Evolutionary conservation across 345 rosid species (phyloP).

Genomic region (Citrus trifoliata): DNA sequence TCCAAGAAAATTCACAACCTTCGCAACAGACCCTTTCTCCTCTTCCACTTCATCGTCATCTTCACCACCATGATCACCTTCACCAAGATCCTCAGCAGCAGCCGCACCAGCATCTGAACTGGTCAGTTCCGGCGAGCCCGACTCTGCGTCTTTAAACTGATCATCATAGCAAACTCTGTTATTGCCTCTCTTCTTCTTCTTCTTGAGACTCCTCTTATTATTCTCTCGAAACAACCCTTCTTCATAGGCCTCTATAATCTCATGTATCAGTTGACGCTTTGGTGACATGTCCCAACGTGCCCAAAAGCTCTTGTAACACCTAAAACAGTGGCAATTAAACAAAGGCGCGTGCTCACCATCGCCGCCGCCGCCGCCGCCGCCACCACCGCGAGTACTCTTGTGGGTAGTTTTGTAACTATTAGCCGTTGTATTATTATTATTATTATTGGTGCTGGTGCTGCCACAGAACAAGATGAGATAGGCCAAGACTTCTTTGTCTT

Average conservation of each 20-base stretch:
- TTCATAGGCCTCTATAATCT: constrained; percentile 42
- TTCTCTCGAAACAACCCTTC: constrained; percentile 21
- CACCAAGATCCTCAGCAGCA: background rate
- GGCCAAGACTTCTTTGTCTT: constrained; percentile 42
- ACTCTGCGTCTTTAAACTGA: background rate
- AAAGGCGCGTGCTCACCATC: constrained; percentile 18
- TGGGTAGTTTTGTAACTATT: background rate
- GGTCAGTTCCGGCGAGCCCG: background rate
- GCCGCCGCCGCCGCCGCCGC: constrained; percentile 1
- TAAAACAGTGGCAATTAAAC: constrained; percentile 40
- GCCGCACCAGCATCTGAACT: background rate
- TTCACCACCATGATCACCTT: background rate
- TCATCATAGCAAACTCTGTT: constrained; percentile 12
- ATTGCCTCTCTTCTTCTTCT: constrained; percentile 4
- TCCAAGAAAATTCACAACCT: constrained; percentile 31
- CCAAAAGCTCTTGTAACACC: constrained; percentile 45
- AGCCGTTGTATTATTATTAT: background rate
- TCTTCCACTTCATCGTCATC: constrained; percentile 6
- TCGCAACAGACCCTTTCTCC: constrained; percentile 32
- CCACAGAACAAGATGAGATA: constrained; percentile 37
- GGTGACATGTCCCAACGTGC: constrained; percentile 42
- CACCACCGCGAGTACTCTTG: background rate
- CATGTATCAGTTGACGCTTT: constrained; percentile 37
- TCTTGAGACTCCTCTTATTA: constrained; percentile 13
- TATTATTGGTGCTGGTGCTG: background rate